These are phyloP conservation scores for Apiospora rasikravindrae DNA, from an alignment of 2,329 filamentous ascomycete genomes.

Conservation along the genomic window DNA sequence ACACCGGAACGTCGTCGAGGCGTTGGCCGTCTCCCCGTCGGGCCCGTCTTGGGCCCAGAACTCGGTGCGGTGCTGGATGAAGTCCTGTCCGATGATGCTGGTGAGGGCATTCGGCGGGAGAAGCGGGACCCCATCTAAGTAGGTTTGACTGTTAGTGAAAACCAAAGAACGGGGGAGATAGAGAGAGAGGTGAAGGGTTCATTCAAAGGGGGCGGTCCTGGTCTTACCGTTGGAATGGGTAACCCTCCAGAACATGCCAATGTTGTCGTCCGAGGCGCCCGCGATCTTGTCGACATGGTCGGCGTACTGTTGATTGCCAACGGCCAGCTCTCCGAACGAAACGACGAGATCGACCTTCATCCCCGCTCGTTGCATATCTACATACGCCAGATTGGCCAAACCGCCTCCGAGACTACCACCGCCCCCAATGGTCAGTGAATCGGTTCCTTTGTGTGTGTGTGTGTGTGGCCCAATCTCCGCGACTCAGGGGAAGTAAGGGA, in stretches of 20 bases:
- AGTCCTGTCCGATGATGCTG: neutral
- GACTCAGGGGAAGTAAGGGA: too few relatives aligned
- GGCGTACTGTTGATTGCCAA: neutral
- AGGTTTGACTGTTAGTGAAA: neutral
- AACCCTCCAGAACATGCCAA: neutral
- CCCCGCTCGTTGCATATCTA: neutral
- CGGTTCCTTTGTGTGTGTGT: too few relatives aligned
- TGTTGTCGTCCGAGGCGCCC: neutral
- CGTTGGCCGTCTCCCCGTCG: neutral
- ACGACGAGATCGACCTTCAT: slow-evolving; percentile 1
- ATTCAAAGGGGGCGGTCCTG: neutral
- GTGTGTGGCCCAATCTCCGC: too few relatives aligned
- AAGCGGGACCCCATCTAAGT: neutral
- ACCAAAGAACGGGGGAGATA: accelerated
- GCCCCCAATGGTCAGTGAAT: neutral
- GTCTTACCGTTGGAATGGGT: neutral
- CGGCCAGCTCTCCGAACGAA: neutral
- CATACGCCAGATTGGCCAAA: neutral
- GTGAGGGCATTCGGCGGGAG: neutral
- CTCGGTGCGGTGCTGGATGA: neutral
- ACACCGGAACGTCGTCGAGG: neutral
- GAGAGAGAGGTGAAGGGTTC: too few relatives aligned
- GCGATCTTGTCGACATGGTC: neutral
- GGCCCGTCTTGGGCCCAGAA: neutral
- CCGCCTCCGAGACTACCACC: neutral